Conservation (phyloP, 1,139 yeast genomes). For the Kodamaea alishanica region DNA sequence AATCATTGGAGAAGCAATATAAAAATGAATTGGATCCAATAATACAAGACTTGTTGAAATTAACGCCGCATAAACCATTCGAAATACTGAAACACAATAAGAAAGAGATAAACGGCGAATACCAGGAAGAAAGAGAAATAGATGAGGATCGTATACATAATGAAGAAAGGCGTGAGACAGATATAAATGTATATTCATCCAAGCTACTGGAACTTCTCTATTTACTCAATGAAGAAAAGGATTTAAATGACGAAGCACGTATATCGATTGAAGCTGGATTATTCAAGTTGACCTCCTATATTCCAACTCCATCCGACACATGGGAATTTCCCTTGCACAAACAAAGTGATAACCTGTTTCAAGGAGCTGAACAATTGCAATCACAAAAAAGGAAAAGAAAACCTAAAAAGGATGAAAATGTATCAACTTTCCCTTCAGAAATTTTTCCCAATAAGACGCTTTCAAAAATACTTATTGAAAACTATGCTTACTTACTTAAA, state of each 20-base stretch:
- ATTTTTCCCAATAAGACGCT: conserved; percentile 37
- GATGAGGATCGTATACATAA: too few relatives aligned
- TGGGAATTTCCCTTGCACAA: conserved; percentile 12
- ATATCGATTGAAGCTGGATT: conserved; percentile 28
- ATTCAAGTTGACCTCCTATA: conserved; percentile 26
- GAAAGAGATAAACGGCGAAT: conserved; percentile 2
- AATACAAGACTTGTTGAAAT: conserved; percentile 28
- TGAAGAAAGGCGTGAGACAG: neutral
- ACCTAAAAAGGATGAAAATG: conserved; percentile 1
- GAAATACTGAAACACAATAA: conserved; percentile 8
- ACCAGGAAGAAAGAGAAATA: conserved; percentile 6
- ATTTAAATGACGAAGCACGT: conserved; percentile 29
- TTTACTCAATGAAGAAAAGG: conserved; percentile 26
- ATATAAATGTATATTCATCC: conserved; percentile 25
- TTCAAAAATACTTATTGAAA: conserved; percentile 39
- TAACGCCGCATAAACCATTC: conserved; percentile 26
- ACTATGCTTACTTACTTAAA: conserved; percentile 28
- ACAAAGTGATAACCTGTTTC: conserved; percentile 3
- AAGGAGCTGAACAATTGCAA: neutral
- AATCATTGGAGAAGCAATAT: conserved; percentile 7
- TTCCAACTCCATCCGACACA: conserved; percentile 20
- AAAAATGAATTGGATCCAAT: conserved; percentile 24
- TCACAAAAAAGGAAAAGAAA: conserved; percentile 2
- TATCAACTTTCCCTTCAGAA: conserved; percentile 4
- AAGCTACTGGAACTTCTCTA: conserved; percentile 28